Base-by-base conservation (phyloP, 1,284 basidiomycete genomes). In the Waitea zeae region DNA sequence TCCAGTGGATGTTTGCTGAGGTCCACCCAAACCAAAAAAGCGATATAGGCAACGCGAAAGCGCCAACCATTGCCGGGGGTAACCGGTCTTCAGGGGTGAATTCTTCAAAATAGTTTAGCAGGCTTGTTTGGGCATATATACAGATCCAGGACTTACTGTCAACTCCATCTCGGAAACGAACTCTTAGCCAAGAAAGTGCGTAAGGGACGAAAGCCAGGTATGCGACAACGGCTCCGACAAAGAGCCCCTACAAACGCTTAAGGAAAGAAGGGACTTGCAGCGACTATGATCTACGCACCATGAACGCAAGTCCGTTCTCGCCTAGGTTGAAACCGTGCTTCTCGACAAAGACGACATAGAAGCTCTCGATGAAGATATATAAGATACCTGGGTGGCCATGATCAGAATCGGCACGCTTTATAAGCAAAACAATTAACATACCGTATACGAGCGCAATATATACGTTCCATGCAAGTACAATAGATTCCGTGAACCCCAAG, bases 1-100 rank as follows among this genome's bases (percentile, higher is more conserved):
- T 47, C 54, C 53, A 54, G 31, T 50, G 54, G 2, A 57, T 35
- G 30, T 37, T 42, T 3, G 45, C 20, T 11, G 56, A 51, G 1
- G 58, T 54, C 57, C 61, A 64, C 12, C 61, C 60, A 36, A 64
- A 55, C 48, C 54, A 53, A 46, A 65, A 59, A 17, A 61, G 50
- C 3, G 57, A 59, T 13, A 55, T 40, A 2, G 62, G 54, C 17
- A 64, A 51, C 3, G 54, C 40, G 5, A 58, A 49, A 11, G 54
- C 58, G 0, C 55, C 56, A 12, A 53, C 31, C 43, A 58, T 50
- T 2, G 57, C 50, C 7, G 57, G 52, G 3, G 48, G 50, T 13
- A 67, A 52, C 35, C 66, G 52, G 44, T 61, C 57, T 47, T 68
- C 58, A 1, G 62, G 60, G 44, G 27, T 50, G 47, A 43, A 48